Conservation (phyloP, 1,284 basidiomycete species). For the Ceratobasidium sp. region DNA sequence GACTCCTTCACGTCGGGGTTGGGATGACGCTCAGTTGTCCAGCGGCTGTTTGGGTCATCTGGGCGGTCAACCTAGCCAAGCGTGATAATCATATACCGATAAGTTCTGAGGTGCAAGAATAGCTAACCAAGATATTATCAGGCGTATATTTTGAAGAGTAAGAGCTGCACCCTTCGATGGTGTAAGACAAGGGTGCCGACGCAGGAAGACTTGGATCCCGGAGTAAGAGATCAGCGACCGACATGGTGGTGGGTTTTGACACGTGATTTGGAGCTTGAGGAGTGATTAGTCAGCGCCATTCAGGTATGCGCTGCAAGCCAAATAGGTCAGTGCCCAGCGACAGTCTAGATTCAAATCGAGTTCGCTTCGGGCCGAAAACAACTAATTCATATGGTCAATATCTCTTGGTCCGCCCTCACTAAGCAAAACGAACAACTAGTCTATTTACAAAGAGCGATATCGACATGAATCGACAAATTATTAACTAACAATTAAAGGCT, state of each 20-base stretch:
- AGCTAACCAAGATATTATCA: conserved; percentile 45
- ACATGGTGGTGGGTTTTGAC: not conserved
- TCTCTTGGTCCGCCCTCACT: too few relatives aligned
- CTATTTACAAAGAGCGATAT: too few relatives aligned
- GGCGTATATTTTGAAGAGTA: conserved; percentile 45
- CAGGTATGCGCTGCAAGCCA: too few relatives aligned
- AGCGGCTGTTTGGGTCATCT: conserved; percentile 45
- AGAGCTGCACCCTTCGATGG: conserved; percentile 46
- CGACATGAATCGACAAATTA: too few relatives aligned
- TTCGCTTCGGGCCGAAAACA: too few relatives aligned
- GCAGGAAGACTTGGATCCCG: conserved; percentile 14
- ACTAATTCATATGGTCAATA: too few relatives aligned
- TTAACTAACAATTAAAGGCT: too few relatives aligned
- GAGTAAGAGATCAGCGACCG: conserved; percentile 50
- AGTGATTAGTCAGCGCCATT: not conserved
- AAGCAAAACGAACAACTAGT: too few relatives aligned
- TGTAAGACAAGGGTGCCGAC: conserved; percentile 37
- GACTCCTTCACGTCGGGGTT: conserved; percentile 35
- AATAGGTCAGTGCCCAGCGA: too few relatives aligned
- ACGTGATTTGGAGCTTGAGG: not conserved
- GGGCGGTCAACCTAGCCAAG: conserved; percentile 28
- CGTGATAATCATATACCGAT: not conserved
- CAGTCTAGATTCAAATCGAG: too few relatives aligned
- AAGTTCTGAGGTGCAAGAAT: not conserved
- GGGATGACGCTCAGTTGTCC: conserved; percentile 45